Percentiles rank a stretch among this genome's conserved stretches.
Conservation (phyloP, 257 asterid genomes). For the Anisodus acutangulus region DNA sequence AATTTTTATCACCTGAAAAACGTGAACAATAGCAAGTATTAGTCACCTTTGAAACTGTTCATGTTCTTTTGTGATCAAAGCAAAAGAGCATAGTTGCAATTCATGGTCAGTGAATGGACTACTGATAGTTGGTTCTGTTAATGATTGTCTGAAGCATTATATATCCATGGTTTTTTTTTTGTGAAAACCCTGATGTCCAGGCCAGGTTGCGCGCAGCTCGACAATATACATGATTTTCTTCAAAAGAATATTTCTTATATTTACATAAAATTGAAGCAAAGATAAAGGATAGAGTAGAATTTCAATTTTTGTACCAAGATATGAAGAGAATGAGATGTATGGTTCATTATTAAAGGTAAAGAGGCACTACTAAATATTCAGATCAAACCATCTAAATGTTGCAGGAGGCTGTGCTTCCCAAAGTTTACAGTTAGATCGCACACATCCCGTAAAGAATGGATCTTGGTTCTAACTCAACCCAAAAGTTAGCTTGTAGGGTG, state of each 20-base stretch:
- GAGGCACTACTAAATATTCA: neutral
- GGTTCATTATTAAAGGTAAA: neutral
- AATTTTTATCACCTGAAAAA: slow-evolving; percentile 63
- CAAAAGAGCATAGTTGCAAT: neutral
- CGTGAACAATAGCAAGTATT: slow-evolving; percentile 1
- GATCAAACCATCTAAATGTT: neutral
- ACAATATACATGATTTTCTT: neutral
- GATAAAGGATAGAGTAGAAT: neutral
- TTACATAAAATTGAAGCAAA: neutral
- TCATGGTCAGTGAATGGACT: neutral
- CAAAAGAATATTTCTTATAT: neutral
- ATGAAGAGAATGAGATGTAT: slow-evolving; percentile 6
- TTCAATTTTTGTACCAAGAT: neutral
- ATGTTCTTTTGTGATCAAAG: neutral
- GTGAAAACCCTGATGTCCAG: no score
- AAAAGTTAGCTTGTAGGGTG: no score
- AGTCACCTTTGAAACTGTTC: slow-evolving; percentile 11
- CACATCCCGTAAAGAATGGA: neutral
- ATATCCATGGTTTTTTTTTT: neutral
- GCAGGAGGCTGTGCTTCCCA: neutral
- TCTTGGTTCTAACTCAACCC: no score
- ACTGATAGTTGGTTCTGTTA: neutral
- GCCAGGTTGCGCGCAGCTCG: no score
- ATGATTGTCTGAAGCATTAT: neutral
- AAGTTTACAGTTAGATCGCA: neutral